Conservation (phyloP, 495 filamentous ascomycete species). For the Hypoxylon fragiforme region DNA sequence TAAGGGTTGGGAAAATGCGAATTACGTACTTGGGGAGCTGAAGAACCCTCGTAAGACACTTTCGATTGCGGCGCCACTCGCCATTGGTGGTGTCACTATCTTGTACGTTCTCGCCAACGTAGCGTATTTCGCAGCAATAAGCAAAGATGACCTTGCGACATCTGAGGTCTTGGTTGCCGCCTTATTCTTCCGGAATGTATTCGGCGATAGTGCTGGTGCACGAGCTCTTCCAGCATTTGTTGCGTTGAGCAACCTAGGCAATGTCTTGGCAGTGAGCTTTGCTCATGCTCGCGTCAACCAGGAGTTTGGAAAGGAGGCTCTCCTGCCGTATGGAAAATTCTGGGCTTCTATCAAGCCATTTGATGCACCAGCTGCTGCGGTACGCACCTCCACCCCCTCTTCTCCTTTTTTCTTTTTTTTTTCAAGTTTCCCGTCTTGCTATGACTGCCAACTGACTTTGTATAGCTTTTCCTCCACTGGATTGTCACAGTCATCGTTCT, state of each 20-base stretch:
- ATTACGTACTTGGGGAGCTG: conserved; percentile 63
- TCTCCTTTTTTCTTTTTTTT: no score
- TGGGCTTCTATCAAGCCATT: conserved; percentile 69
- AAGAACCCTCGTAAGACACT: conserved; percentile 65
- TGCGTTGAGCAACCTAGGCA: conserved; percentile 71
- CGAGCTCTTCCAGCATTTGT: conserved; percentile 70
- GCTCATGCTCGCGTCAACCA: conserved; percentile 68
- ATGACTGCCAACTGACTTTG: conserved; percentile 5
- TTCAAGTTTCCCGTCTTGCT: no score
- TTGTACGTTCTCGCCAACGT: conserved; percentile 73
- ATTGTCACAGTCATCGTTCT: conserved; percentile 51
- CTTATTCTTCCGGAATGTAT: conserved; percentile 68
- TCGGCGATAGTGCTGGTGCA: conserved; percentile 59
- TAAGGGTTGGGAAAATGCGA: conserved; percentile 67
- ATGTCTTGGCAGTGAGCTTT: conserved; percentile 71
- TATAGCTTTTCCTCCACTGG: conserved; percentile 51
- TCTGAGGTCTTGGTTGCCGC: conserved; percentile 65
- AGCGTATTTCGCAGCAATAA: conserved; percentile 71
- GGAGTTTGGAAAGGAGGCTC: conserved; percentile 67
- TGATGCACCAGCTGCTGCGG: conserved; percentile 53
- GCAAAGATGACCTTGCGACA: conserved; percentile 62
- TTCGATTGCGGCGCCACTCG: conserved; percentile 64
- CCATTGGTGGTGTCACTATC: conserved; percentile 61
- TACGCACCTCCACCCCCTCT: no score
- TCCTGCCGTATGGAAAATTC: conserved; percentile 62